Percentiles rank a stretch among this genome's conserved stretches.
These are phyloP conservation scores for Alternaria burnsii DNA, from an alignment of 2,329 filamentous ascomycete species.

Conservation along the genomic window DNA sequence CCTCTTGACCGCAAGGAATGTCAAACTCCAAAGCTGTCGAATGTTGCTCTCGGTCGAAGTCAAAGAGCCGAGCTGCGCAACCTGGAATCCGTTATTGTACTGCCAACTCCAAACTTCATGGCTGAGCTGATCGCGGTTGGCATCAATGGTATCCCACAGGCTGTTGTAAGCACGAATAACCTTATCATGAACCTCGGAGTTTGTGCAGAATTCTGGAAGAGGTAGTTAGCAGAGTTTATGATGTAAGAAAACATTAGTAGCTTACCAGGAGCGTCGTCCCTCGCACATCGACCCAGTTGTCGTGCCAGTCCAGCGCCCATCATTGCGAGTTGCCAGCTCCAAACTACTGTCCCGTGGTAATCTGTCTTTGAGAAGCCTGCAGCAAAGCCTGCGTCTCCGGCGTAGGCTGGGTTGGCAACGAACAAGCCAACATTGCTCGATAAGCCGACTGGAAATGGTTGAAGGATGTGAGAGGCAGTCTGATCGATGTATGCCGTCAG, in stretches of 20 bases:
- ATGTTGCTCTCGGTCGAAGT: slow-evolving; percentile 63
- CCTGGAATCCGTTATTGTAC: slow-evolving; percentile 60
- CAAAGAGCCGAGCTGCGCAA: slow-evolving; percentile 61
- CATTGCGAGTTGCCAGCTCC: slow-evolving; percentile 71
- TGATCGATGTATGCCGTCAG: slow-evolving; percentile 66
- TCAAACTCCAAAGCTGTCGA: slow-evolving; percentile 66
- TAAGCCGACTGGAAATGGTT: slow-evolving; percentile 67
- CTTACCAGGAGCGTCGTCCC: slow-evolving; percentile 20
- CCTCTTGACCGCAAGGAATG: slow-evolving; percentile 64
- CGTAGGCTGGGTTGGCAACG: slow-evolving; percentile 69
- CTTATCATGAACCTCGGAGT: slow-evolving; percentile 55
- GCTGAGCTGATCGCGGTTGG: slow-evolving; percentile 61
- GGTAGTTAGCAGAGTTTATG: slow-evolving; percentile 24
- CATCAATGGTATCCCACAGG: slow-evolving; percentile 69
- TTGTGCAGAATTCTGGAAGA: slow-evolving; percentile 60
- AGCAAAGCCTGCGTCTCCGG: slow-evolving; percentile 54
- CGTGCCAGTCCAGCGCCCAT: slow-evolving; percentile 68
- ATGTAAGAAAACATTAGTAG: not conserved
- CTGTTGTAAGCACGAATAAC: slow-evolving; percentile 63
- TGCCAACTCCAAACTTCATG: slow-evolving; percentile 71
- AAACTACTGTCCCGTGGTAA: slow-evolving; percentile 72
- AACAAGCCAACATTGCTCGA: slow-evolving; percentile 65
- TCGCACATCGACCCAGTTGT: slow-evolving; percentile 64
- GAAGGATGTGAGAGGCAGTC: slow-evolving; percentile 65
- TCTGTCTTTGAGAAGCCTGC: slow-evolving; percentile 64